phyloP scores from a whole-genome alignment of 1,284 basidiomycete genomes.

The Leccinum pseudoinsigne region DNA sequence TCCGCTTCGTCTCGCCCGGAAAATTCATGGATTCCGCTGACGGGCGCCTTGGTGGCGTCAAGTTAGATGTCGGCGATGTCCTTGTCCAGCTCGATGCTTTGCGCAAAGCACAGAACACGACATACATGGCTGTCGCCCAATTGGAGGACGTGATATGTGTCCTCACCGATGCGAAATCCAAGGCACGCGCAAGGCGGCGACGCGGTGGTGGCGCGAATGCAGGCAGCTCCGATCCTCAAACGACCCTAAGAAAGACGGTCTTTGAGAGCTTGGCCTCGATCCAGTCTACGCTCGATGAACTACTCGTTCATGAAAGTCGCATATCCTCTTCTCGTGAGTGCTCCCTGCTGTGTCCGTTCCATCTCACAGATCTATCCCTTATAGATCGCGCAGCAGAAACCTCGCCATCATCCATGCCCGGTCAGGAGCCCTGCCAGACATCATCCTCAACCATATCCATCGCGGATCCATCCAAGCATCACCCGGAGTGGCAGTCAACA shows the following conservation, averaged over 20 bases:
- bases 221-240: neutral
- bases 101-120: conserved; percentile 16
- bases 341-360: neutral
- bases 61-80: conserved; percentile 16
- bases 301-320: conserved; percentile 14
- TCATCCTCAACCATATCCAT: neutral
- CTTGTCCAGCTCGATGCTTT: conserved; percentile 21
- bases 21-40: neutral
- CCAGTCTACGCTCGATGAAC: conserved; percentile 21
- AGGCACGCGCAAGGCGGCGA: neutral
- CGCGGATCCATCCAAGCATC: neutral
- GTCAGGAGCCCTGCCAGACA: neutral
- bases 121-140: conserved; percentile 8
- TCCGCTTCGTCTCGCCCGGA: neutral
- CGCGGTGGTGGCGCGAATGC: neutral
- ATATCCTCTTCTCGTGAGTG: conserved; percentile 16
- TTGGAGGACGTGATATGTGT: conserved; percentile 21
- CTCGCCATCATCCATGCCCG: neutral
- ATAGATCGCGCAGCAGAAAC: neutral
- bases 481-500: neutral
- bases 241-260: conserved; percentile 7
- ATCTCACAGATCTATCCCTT: conserved; percentile 1
- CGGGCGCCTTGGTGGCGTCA: conserved; percentile 6
- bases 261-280: conserved; percentile 22
- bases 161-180: neutral